Evolutionary conservation across 345 rosid species (phyloP), one percentile per base, ranked within the genome.

Genomic region (Luvunga scandens): DNA sequence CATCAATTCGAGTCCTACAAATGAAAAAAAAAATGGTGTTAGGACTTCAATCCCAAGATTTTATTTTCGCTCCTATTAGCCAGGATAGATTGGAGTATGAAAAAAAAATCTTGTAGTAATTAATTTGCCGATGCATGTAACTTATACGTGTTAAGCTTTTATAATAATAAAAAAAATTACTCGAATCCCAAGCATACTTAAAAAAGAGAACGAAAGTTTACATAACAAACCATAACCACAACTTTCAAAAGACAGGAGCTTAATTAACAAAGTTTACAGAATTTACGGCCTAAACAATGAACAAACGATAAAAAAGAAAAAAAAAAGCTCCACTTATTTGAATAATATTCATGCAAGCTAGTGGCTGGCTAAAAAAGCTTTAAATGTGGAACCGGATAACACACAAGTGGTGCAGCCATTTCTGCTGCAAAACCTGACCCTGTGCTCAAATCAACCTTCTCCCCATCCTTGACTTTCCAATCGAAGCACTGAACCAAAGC

Each of bases 371-470:
- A 57, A 71, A 16, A 66, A 65, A 59, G 72, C 9, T 75, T 66
- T n/a, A 72, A 30, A 24, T n/a, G 79, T 33, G 34, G 61, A 14
- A 78, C 4, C 6, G 88, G 86, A 77, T 75, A 71, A 9, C 87
- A 83, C 64, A 81, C 67, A 18, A 85, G 86, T 4, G 87, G 84
- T 0, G n/a, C 21, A 42, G 83, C 85, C 88, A 87, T 81, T 75
- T 85, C 88, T 3, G 86, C 69, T 1, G 80, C 77, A 57, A 87
- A 87, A 12, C 90, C 86, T 21, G 86, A 39, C 4, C 90, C 88
- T 1, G 0, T 69, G 16, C 50, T 83, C 74, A 87, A 38, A 50
- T 87, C 86, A 77, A 85, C 82, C 53, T 72, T 69, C 25, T 75
- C 75, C 33, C 79, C 83, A 59, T 38, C 82, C 25, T 75, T 71